Conservation (phyloP, 1,284 basidiomycete species). For the Singerocomus rubriflavus region DNA sequence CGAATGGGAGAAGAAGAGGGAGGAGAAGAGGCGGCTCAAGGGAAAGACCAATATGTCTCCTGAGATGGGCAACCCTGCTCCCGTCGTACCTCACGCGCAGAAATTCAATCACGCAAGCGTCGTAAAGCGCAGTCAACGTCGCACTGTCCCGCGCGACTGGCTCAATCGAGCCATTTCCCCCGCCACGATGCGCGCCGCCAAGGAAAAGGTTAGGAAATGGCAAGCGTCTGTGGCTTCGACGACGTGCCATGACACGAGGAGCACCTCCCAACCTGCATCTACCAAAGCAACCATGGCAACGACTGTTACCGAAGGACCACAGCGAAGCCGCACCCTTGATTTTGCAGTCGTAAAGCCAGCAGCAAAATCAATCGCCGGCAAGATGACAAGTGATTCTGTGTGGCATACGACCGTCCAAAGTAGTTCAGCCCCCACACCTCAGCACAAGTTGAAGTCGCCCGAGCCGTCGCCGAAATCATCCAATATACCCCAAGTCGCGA, state of each 20-base stretch:
- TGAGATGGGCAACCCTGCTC: constrained; percentile 1
- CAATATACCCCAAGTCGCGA: background rate
- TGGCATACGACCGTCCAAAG: constrained; percentile 3
- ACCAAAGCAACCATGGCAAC: background rate
- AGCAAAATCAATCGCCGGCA: constrained; percentile 12
- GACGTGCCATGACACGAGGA: constrained; percentile 1
- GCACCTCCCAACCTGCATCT: constrained; percentile 2
- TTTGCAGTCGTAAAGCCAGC: constrained; percentile 33
- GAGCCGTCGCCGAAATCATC: constrained; percentile 2
- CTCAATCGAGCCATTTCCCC: constrained; percentile 15
- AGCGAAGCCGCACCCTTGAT: constrained; percentile 22
- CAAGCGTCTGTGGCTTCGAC: constrained; percentile 25
- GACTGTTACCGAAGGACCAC: background rate
- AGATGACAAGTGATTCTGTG: constrained; percentile 15
- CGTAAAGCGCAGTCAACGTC: background rate
- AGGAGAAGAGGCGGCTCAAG: constrained; percentile 19
- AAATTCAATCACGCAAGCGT: constrained; percentile 2
- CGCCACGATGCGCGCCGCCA: constrained; percentile 21
- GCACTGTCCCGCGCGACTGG: background rate
- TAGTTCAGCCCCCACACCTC: constrained; percentile 3
- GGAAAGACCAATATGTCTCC: constrained; percentile 20
- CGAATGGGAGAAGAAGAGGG: constrained; percentile 31
- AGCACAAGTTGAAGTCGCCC: background rate
- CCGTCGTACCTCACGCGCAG: constrained; percentile 8
- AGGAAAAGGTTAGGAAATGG: constrained; percentile 34